Evolutionary conservation across 176 grass and related monocot species (phyloP), one percentile per base, ranked within the genome.

Genomic region (Calamus simplicifolius): DNA sequence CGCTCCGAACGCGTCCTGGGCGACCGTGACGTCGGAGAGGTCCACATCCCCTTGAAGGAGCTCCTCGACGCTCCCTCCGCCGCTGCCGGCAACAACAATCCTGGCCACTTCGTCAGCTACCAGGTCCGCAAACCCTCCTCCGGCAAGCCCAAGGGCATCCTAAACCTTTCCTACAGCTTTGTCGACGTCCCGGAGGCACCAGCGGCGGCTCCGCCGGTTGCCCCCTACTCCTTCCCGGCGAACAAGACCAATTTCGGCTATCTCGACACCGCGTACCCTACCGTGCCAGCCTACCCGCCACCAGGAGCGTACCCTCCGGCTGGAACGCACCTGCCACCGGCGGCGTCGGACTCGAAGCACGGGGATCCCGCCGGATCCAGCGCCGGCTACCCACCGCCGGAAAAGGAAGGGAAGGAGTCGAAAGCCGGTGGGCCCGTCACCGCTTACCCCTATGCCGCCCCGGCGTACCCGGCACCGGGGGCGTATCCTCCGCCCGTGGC

Each of bases 111-210:
- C 58, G 73, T 85, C 29, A 68, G 80, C 5, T 97, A 88, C 71
- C 92, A 97, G 84, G 87, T 88, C 27, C 61, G 65, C 21, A 77
- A 67, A 65, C 62, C 77, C 52, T 67, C 54, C 26, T 91, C 84
- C 2, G 86, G 92, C 30, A 91, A 82, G 25, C 62, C 92, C 0
- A 85, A 90, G 70, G 92, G 92, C 0, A 72, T 84, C 2, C 80
- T 97, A 68, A 97, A 85, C 29, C 64, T 97, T 66, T 97, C 92
- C 0, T 91, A 97, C 62, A 88, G 75, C 66, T 68, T 97, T 43
- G 74, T 78, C 5, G 81, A 97, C 59, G 61, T 13, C 67, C 72
- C 29, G 51, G 59, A 54, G 0, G 26, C 71, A 16, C 55, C 77
- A 13, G 28, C 61, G 16, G 5, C 75, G 0, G 3, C 43, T 0